Evolutionary conservation across 2,329 filamentous ascomycete genomes (phyloP).

Genomic region (Phoma sp.): DNA sequence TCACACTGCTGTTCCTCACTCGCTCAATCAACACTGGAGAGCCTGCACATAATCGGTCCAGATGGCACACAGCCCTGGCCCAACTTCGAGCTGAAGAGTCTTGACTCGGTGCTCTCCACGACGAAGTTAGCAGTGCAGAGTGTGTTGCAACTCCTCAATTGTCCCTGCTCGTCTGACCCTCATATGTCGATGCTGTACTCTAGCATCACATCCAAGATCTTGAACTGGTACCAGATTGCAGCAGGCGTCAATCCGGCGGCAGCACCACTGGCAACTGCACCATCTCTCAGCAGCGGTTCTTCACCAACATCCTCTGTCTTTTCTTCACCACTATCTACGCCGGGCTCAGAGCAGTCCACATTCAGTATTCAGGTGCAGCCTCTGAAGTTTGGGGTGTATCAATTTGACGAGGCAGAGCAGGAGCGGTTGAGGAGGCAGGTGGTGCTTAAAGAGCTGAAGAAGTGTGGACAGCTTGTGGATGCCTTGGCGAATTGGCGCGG

Average conservation of each 20-base stretch:
- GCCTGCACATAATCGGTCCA: conserved; percentile 33
- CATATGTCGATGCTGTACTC: conserved; percentile 46
- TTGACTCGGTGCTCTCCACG: conserved; percentile 38
- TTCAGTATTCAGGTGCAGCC: conserved; percentile 35
- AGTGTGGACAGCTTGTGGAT: conserved; percentile 37
- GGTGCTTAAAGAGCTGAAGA: conserved; percentile 37
- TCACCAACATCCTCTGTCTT: conserved; percentile 26
- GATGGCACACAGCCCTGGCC: conserved; percentile 22
- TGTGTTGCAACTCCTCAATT: conserved; percentile 38
- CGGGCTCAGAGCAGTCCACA: conserved; percentile 18
- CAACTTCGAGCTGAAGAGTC: conserved; percentile 27
- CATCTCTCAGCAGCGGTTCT: conserved; percentile 19
- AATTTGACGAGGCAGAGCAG: conserved; percentile 39
- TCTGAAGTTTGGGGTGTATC: conserved; percentile 34
- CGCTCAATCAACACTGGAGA: conserved; percentile 41
- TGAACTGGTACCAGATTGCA: conserved; percentile 43
- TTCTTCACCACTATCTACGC: conserved; percentile 28
- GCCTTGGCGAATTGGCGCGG: conserved; percentile 37
- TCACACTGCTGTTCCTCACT: conserved; percentile 40
- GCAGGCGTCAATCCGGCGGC: conserved; percentile 29
- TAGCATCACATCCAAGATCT: conserved; percentile 42
- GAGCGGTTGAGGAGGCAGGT: conserved; percentile 33
- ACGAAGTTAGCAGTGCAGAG: conserved; percentile 36
- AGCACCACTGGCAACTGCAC: conserved; percentile 18
- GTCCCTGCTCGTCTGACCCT: conserved; percentile 41